Conservation (phyloP, 352 stramenopile species). For the Pythium utonaiense region DNA sequence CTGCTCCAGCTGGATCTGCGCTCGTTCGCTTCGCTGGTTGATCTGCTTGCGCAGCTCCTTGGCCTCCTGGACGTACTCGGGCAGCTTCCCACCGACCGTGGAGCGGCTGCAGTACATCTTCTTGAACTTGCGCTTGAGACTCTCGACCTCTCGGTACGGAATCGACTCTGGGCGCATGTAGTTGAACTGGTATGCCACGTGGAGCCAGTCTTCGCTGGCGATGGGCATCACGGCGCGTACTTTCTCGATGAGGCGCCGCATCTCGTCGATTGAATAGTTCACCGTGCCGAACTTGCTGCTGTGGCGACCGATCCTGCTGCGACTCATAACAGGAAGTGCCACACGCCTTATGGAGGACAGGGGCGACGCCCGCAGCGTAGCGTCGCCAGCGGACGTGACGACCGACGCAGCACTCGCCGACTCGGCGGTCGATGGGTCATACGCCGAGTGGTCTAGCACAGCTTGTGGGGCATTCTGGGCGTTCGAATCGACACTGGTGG, state of each 20-base stretch:
- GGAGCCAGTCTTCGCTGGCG: constrained; percentile 51
- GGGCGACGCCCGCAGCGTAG: background rate
- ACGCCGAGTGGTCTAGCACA: constrained; percentile 13
- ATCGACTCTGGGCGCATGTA: constrained; percentile 58
- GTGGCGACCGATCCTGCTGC: constrained; percentile 23
- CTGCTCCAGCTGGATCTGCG: constrained; percentile 26
- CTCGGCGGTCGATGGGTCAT: constrained; percentile 5
- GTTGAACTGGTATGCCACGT: constrained; percentile 66
- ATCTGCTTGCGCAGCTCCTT: constrained; percentile 49
- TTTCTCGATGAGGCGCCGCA: constrained; percentile 58
- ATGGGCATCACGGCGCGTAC: constrained; percentile 52
- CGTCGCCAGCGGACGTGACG: background rate
- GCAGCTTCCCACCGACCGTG: constrained; percentile 24
- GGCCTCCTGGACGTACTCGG: constrained; percentile 47
- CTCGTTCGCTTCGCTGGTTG: constrained; percentile 39
- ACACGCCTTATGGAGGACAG: background rate
- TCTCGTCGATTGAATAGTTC: constrained; percentile 69
- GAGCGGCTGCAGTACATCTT: constrained; percentile 58
- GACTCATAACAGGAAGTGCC: background rate
- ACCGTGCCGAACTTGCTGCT: constrained; percentile 65
- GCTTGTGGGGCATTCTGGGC: constrained; percentile 3
- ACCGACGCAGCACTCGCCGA: constrained; percentile 18
- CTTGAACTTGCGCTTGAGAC: constrained; percentile 69
- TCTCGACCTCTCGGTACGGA: constrained; percentile 58
- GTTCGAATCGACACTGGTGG: background rate